Conservation (phyloP, 768 basidiomycete genomes). For the Pholiota conissans region DNA sequence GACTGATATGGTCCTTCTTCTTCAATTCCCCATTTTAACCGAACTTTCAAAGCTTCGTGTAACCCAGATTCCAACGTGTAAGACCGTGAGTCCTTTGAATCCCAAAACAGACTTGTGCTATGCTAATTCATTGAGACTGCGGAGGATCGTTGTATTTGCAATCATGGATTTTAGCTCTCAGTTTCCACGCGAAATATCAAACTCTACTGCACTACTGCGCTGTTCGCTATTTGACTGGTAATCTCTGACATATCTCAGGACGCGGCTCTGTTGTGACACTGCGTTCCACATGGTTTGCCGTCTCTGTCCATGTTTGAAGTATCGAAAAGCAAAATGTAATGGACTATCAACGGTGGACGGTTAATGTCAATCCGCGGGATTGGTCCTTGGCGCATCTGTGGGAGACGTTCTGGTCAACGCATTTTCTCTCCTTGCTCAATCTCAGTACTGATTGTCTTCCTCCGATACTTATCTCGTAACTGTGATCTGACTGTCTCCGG, state of each 20-base stretch:
- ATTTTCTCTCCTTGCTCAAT: background rate
- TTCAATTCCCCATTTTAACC: slow-evolving; percentile 1
- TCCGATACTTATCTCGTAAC: slow-evolving; percentile 20
- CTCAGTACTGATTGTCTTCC: slow-evolving; percentile 23
- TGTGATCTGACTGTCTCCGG: slow-evolving; percentile 8
- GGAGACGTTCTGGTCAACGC: background rate
- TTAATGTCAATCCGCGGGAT: slow-evolving; percentile 1
- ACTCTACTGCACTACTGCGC: background rate
- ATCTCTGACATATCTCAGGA: background rate
- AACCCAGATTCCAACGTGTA: slow-evolving; percentile 1
- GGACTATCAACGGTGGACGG: background rate
- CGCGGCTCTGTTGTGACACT: background rate
- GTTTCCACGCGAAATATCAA: background rate
- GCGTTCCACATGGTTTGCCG: background rate
- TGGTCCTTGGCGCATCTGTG: background rate
- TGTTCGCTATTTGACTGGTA: background rate
- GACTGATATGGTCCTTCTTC: background rate
- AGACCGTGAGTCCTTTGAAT: background rate
- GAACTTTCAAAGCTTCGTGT: slow-evolving; percentile 2
- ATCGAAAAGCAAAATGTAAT: background rate
- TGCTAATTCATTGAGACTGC: background rate
- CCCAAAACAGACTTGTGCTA: background rate
- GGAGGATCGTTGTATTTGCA: background rate
- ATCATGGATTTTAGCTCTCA: background rate
- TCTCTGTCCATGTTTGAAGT: background rate